These are phyloP conservation scores for Tolypocladium cylindrosporum DNA, from an alignment of 2,329 filamentous ascomycete species.

Conservation along the genomic window DNA sequence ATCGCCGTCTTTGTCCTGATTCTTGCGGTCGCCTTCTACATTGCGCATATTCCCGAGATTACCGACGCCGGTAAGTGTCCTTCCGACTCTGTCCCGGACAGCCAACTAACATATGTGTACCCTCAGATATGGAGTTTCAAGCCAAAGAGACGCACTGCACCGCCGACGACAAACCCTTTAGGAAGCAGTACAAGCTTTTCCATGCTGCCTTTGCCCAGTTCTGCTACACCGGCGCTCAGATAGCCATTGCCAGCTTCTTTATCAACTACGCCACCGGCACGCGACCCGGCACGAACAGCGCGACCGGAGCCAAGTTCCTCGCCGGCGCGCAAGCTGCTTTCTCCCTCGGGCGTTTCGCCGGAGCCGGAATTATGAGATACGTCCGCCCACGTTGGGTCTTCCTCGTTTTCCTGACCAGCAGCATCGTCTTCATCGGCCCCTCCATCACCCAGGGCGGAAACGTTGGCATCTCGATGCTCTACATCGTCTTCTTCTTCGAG, in stretches of 20 bases:
- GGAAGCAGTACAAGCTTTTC: constrained; percentile 66
- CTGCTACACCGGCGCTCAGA: constrained; percentile 66
- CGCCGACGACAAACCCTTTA: constrained; percentile 50
- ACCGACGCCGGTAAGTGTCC: constrained; percentile 34
- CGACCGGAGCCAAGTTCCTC: constrained; percentile 55
- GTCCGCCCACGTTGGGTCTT: constrained; percentile 59
- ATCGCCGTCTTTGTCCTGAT: constrained; percentile 63
- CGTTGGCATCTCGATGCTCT: constrained; percentile 50
- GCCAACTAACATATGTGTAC: constrained; percentile 2
- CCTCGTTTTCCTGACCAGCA: constrained; percentile 51
- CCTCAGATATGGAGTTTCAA: constrained; percentile 53
- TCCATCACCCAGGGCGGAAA: constrained; percentile 36
- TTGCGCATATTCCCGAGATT: constrained; percentile 61
- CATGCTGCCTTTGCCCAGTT: constrained; percentile 69
- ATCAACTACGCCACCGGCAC: constrained; percentile 64
- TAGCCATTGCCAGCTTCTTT: constrained; percentile 57
- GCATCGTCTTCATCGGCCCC: constrained; percentile 51
- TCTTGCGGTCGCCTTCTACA: constrained; percentile 56
- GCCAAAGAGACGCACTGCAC: constrained; percentile 42
- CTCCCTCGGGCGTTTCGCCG: constrained; percentile 61
- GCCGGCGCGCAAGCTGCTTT: constrained; percentile 67
- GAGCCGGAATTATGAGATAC: constrained; percentile 56
- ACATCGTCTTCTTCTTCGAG: constrained; percentile 67
- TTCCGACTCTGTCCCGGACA: no score
- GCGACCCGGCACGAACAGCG: constrained; percentile 36